Percentiles rank a stretch among this genome's conserved stretches.
Evolutionary conservation across 2,329 filamentous ascomycete genomes (phyloP).

Genomic region (Ramichloridium luteum): DNA sequence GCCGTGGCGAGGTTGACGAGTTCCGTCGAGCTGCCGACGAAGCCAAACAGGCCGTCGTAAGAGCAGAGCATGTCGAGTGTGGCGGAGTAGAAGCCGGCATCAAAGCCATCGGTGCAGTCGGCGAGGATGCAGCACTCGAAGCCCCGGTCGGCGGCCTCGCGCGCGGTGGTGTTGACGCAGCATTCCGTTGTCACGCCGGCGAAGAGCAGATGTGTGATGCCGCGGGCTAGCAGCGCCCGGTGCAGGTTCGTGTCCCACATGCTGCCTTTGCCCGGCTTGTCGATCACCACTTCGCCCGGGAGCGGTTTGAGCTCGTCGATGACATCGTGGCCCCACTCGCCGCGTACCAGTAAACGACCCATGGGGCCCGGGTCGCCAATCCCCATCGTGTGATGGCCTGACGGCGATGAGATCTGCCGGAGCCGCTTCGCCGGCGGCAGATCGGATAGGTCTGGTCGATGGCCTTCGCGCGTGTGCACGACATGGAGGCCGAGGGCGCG

Average conservation of each 20-base stretch:
- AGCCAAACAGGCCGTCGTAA: conserved; percentile 42
- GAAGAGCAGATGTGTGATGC: conserved; percentile 46
- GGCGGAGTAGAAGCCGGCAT: conserved; percentile 33
- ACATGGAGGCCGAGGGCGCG: conserved; percentile 33
- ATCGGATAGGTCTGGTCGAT: conserved; percentile 41
- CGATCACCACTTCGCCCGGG: conserved; percentile 42
- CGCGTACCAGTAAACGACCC: conserved; percentile 41
- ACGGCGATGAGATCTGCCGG: conserved; percentile 36
- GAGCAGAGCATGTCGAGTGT: conserved; percentile 40
- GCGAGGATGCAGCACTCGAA: conserved; percentile 45
- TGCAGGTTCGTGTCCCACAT: conserved; percentile 47
- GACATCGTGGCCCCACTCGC: conserved; percentile 44
- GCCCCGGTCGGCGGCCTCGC: conserved; percentile 48
- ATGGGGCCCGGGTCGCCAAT: conserved; percentile 44
- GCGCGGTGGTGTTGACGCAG: conserved; percentile 44
- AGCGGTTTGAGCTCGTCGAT: conserved; percentile 41
- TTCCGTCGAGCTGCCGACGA: conserved; percentile 32
- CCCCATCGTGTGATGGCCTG: conserved; percentile 33
- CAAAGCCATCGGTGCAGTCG: conserved; percentile 40
- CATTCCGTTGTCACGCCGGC: conserved; percentile 48
- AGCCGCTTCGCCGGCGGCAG: conserved; percentile 39
- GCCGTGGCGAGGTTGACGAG: conserved; percentile 27
- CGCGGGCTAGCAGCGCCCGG: conserved; percentile 40
- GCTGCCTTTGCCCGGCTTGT: conserved; percentile 47
- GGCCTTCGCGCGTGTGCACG: conserved; percentile 40